Percentiles rank a stretch among this genome's conserved stretches.
phyloP scores from a whole-genome alignment of 2,329 filamentous ascomycete species.

The Sarocladium brachiariae region DNA sequence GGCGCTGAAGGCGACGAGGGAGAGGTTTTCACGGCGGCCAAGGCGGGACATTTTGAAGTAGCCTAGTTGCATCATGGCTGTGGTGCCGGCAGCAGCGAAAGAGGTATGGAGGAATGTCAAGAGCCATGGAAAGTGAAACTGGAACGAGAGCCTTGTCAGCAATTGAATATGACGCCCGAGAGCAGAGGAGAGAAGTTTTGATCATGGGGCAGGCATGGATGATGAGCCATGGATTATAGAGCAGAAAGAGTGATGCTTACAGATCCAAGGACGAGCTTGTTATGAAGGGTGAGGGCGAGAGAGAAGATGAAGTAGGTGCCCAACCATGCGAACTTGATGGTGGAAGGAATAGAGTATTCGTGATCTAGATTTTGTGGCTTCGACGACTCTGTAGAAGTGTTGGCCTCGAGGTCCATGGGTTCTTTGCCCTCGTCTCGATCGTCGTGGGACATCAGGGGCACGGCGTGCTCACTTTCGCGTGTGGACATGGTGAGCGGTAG shows the following conservation, averaged over 20 bases:
- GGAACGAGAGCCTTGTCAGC: slow-evolving; percentile 8
- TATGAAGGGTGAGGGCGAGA: slow-evolving; percentile 47
- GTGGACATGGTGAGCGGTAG: slow-evolving; percentile 22
- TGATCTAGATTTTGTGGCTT: slow-evolving; percentile 31
- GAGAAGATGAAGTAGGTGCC: slow-evolving; percentile 46
- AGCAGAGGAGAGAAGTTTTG: too few species aligned
- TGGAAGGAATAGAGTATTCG: slow-evolving; percentile 37
- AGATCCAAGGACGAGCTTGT: slow-evolving; percentile 49
- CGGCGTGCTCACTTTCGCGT: slow-evolving; percentile 24
- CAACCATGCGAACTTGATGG: slow-evolving; percentile 42
- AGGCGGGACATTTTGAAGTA: slow-evolving; percentile 47
- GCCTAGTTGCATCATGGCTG: slow-evolving; percentile 42
- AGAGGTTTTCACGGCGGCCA: slow-evolving; percentile 44
- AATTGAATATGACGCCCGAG: background rate
- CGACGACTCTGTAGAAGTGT: slow-evolving; percentile 20
- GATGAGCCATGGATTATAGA: too few species aligned
- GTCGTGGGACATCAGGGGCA: slow-evolving; percentile 25
- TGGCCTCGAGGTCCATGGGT: slow-evolving; percentile 26
- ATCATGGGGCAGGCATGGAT: too few species aligned
- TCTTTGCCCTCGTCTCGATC: slow-evolving; percentile 24
- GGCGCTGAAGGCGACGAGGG: slow-evolving; percentile 51
- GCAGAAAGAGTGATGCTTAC: slow-evolving; percentile 25
- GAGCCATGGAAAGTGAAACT: slow-evolving; percentile 56
- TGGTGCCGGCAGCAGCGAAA: slow-evolving; percentile 51
- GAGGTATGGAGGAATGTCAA: slow-evolving; percentile 51